These are phyloP conservation scores for Glaciozyma martinii DNA, from an alignment of 768 basidiomycete species.

Conservation along the genomic window DNA sequence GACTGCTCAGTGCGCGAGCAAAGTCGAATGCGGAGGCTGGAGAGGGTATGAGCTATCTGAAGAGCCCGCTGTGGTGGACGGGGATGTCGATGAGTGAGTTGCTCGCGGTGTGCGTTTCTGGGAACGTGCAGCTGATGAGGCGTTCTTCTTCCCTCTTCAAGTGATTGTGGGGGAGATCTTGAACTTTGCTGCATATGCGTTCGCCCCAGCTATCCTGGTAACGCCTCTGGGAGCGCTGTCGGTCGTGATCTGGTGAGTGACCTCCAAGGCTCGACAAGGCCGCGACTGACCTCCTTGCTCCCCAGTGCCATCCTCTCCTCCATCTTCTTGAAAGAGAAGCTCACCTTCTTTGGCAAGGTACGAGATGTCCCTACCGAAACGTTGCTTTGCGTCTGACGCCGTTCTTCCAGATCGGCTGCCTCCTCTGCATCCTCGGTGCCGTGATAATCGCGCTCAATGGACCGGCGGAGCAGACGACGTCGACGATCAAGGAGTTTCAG, in stretches of 20 bases:
- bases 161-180: slow-evolving; percentile 63
- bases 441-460: slow-evolving; percentile 83
- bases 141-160: slow-evolving; percentile 59
- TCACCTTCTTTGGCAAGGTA: slow-evolving; percentile 78
- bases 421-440: slow-evolving; percentile 79
- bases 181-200: slow-evolving; percentile 34
- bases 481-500: slow-evolving; percentile 51
- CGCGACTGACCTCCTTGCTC: neutral
- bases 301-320: slow-evolving; percentile 72
- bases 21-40: slow-evolving; percentile 47
- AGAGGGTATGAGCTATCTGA: slow-evolving; percentile 88
- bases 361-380: no score
- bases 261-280: no score
- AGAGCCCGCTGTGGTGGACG: slow-evolving; percentile 78
- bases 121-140: neutral
- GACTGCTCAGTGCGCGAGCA: slow-evolving; percentile 33
- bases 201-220: slow-evolving; percentile 57
- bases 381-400: no score
- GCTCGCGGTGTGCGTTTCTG: no score
- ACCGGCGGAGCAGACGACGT: slow-evolving; percentile 38
- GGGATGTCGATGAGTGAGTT: slow-evolving; percentile 70
- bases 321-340: slow-evolving; percentile 68
- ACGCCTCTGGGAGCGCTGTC: slow-evolving; percentile 94
- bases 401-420: slow-evolving; percentile 65
- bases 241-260: slow-evolving; percentile 64